Evolutionary conservation across 2,329 filamentous ascomycete genomes (phyloP), one percentile per base, ranked within the genome.

Genomic region (Didymella pinodella): DNA sequence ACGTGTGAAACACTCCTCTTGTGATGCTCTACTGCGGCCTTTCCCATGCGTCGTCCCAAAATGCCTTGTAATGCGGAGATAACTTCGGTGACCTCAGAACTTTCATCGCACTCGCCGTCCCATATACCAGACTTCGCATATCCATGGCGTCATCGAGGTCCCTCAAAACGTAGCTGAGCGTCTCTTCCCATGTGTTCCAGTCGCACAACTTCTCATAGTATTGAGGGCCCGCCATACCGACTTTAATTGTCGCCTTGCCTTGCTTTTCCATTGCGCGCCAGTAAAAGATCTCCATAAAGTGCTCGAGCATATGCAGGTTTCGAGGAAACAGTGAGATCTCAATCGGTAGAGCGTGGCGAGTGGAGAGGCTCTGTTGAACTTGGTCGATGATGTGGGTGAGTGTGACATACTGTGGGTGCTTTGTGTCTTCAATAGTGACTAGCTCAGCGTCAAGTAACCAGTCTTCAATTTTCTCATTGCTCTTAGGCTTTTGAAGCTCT

Each of bases 111-210:
- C 56, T 50, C 0, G 16, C 51, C 2, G 46, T 54, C 2, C 56
- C 56, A 40, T 54, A 59, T 2, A 59, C 56, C 36, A 59, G 18
- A 31, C 50, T 54, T 20, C 50, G 50, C 56, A 59, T 59, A 20
- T 59, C 56, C 56, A 59, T 59, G 26, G 56, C 56, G 25, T 59
- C 56, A n/a, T 59, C 56, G 4, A 59, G 34, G n/a, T 59, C 56
- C 29, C 50, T 40, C 16, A 43, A 48, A 6, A 59, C 56, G 10
- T 54, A 59, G 36, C 56, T 59, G 31, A 59, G 46, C 7, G 56
- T 54, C 11, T 59, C 50, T n/a, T 59, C 56, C 56, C 56, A 59
- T 7, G 46, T 50, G 34, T 59, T 50, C 34, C 48, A 26, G 18
- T 5, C 32, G 11, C 40, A 32, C 2, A 28, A 46, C 3, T 36